A percentile compares a stretch with the other conserved stretches of the same genome.
phyloP scores from a whole-genome alignment of 2,329 filamentous ascomycete genomes.

The Alternaria sp. region DNA sequence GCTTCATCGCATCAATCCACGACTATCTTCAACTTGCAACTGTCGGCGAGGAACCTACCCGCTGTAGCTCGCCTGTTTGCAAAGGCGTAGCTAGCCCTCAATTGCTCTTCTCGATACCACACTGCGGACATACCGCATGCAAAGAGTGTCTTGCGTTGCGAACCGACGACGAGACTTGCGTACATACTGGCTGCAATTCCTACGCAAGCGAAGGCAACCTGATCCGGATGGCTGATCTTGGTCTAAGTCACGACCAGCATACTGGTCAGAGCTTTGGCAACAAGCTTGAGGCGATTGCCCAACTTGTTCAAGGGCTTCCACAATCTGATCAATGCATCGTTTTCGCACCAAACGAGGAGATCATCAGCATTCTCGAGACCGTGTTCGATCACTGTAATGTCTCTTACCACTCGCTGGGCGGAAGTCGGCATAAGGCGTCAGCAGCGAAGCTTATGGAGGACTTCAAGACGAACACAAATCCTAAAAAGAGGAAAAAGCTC shows the following conservation, averaged over 20 bases:
- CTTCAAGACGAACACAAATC: slow-evolving; percentile 34
- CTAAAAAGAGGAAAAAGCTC: slow-evolving; percentile 51
- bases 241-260: too few species aligned
- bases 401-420: slow-evolving; percentile 17
- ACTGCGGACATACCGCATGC: slow-evolving; percentile 40
- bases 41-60: not conserved
- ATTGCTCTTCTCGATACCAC: slow-evolving; percentile 4
- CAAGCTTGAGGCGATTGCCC: slow-evolving; percentile 32
- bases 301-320: slow-evolving; percentile 10
- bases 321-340: slow-evolving; percentile 34
- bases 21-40: slow-evolving; percentile 10
- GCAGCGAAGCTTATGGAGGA: slow-evolving; percentile 32
- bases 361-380: slow-evolving; percentile 19
- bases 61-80: too few species aligned
- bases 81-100: too few species aligned
- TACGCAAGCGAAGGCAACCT: slow-evolving; percentile 21
- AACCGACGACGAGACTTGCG: slow-evolving; percentile 31
- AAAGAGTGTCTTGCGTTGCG: slow-evolving; percentile 23
- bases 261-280: slow-evolving; percentile 29
- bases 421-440: slow-evolving; percentile 12
- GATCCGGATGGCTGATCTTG: slow-evolving; percentile 29
- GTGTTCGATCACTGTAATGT: slow-evolving; percentile 27
- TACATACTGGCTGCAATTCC: slow-evolving; percentile 27
- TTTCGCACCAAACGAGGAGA: slow-evolving; percentile 33
- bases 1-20: slow-evolving; percentile 30